Percentiles rank a stretch among this genome's conserved stretches.
phyloP scores from a whole-genome alignment of 73 alveolate genomes.

The Paramecium biaurelia region DNA sequence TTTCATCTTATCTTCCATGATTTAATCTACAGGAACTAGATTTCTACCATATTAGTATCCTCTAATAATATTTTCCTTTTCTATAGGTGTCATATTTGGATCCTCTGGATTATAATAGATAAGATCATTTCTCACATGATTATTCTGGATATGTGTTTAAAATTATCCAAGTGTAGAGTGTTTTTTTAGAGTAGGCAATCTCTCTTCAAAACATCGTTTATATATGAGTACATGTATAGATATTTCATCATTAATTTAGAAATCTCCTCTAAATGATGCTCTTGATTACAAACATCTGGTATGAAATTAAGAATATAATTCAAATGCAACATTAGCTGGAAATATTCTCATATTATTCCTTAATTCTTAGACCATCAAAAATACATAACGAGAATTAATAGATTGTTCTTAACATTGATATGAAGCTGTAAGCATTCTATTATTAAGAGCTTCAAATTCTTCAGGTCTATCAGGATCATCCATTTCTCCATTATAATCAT shows the following conservation, averaged over 20 bases:
- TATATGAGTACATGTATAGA: constrained; percentile 80
- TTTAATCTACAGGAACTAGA: constrained; percentile 87
- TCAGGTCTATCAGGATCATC: constrained; percentile 78
- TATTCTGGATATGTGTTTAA: constrained; percentile 73
- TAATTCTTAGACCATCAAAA: constrained; percentile 73
- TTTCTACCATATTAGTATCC: constrained; percentile 93
- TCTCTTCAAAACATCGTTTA: constrained; percentile 86
- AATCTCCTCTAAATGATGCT: constrained; percentile 90
- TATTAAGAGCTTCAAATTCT: constrained; percentile 71
- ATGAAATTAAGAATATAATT: constrained; percentile 90
- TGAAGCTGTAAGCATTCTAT: constrained; percentile 4
- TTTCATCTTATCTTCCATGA: constrained; percentile 82
- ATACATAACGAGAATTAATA: constrained; percentile 62
- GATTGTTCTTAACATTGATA: not conserved
- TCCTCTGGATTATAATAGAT: constrained; percentile 84
- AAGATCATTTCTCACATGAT: constrained; percentile 77
- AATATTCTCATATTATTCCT: constrained; percentile 67
- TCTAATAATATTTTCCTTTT: constrained; percentile 78
- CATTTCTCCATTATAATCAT: constrained; percentile 54
- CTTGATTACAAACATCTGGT: constrained; percentile 81
- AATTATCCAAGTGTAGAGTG: constrained; percentile 78
- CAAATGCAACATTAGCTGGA: constrained; percentile 94
- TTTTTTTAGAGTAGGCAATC: constrained; percentile 89
- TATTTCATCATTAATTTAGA: constrained; percentile 79
- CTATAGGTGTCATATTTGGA: constrained; percentile 85